Conservation (phyloP, 805 yeast species). For the Barnettozyma vustinii region DNA sequence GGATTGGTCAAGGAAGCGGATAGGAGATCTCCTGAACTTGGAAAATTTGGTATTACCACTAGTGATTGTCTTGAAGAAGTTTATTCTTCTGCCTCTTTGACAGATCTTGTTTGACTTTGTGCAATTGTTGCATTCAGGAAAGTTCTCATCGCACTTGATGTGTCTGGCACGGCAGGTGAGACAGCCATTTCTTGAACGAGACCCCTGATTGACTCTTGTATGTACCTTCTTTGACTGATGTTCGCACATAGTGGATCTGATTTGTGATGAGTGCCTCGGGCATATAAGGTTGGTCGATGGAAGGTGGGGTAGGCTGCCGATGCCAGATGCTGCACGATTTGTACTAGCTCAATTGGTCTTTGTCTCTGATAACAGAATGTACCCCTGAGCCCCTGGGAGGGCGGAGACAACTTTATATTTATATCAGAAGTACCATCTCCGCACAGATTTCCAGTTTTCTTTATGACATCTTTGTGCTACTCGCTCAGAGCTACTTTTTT, state of each 20-base stretch:
- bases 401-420: not conserved
- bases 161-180: constrained; percentile 55
- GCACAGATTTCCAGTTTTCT: not conserved
- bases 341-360: not conserved
- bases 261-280: not conserved
- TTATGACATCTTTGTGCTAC: not conserved
- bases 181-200: constrained; percentile 41
- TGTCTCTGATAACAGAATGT: not conserved
- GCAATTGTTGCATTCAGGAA: constrained; percentile 51
- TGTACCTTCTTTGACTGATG: not conserved
- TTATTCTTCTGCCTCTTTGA: constrained; percentile 40
- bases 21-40: not conserved
- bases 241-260: not conserved
- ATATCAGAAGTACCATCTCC: not conserved
- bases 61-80: constrained; percentile 31
- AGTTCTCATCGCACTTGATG: constrained; percentile 56
- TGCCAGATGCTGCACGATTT: not conserved
- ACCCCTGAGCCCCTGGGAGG: not conserved
- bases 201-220: not conserved
- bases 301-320: not conserved
- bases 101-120: constrained; percentile 42
- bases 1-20: constrained; percentile 20
- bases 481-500: not conserved
- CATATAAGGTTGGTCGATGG: not conserved
- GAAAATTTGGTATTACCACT: not conserved